phyloP scores from a whole-genome alignment of 2,329 filamentous ascomycete species.

The Colletotrichum costaricense region DNA sequence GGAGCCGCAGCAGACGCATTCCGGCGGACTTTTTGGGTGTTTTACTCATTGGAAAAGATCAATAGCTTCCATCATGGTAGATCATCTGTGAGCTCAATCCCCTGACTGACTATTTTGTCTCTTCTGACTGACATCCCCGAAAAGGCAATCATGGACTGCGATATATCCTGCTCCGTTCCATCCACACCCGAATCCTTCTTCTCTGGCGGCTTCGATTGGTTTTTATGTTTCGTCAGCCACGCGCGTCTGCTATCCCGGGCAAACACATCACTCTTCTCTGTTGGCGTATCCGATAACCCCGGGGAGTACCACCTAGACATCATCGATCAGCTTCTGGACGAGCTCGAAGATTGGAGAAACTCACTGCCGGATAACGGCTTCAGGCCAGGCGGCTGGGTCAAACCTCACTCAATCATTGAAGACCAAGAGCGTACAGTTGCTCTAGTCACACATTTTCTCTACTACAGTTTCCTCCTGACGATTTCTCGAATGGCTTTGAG shows the following conservation, averaged over 20 bases:
- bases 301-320: conserved; percentile 40
- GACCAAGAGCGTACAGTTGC: conserved; percentile 12
- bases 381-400: conserved; percentile 32
- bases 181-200: conserved; percentile 45
- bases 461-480: conserved; percentile 43
- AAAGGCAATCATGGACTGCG: conserved; percentile 48
- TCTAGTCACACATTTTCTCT: conserved; percentile 42
- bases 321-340: conserved; percentile 42
- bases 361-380: conserved; percentile 40
- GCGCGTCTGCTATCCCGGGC: conserved; percentile 46
- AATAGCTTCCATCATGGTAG: conserved; percentile 44
- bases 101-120: conserved; percentile 25
- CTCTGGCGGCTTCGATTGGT: conserved; percentile 47
- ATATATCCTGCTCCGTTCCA: conserved; percentile 50
- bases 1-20: conserved; percentile 36
- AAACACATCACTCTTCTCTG: conserved; percentile 48
- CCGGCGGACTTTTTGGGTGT: conserved; percentile 52
- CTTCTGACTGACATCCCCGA: conserved; percentile 41
- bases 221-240: conserved; percentile 44
- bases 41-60: conserved; percentile 52
- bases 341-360: conserved; percentile 43
- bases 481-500: conserved; percentile 42
- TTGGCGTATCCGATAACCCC: conserved; percentile 42
- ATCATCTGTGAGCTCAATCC: conserved; percentile 43
- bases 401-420: conserved; percentile 25